Evolutionary conservation across 163 green algal genomes (phyloP).

Genomic region (Chlamydomonas reinhardtii): DNA sequence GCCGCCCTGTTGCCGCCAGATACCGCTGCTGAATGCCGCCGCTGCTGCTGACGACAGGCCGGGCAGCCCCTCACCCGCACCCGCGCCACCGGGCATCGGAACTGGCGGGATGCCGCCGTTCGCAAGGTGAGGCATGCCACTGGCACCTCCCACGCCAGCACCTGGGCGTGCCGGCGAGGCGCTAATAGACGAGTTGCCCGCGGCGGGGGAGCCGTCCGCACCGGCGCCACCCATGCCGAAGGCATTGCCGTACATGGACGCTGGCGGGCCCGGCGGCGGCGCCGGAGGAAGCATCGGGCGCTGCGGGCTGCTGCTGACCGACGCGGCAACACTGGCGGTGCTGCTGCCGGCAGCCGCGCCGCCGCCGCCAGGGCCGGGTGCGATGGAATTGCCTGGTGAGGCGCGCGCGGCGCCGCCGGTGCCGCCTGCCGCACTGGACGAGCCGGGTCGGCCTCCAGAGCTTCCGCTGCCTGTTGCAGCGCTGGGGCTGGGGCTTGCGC

Average conservation of each 20-base stretch:
- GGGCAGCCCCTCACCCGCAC: not conserved
- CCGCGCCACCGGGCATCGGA: not conserved
- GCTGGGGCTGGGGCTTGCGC: not conserved
- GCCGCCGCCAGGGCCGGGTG: not conserved
- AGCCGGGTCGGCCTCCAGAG: not conserved
- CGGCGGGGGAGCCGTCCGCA: not conserved
- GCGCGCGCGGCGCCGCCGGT: not conserved
- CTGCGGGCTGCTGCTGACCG: conserved; percentile 42
- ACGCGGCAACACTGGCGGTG: not conserved
- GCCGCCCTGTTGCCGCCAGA: conserved; percentile 24
- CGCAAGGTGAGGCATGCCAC: not conserved
- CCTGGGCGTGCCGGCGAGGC: not conserved
- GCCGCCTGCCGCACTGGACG: not conserved
- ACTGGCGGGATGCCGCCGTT: too few species aligned
- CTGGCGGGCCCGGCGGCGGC: not conserved
- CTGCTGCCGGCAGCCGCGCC: not conserved
- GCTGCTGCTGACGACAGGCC: not conserved
- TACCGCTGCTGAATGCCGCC: conserved; percentile 28
- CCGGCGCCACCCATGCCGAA: conserved; percentile 9
- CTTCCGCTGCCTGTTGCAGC: not conserved
- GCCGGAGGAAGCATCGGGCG: not conserved
- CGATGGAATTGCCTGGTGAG: not conserved
- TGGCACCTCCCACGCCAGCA: not conserved
- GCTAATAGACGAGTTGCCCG: not conserved
- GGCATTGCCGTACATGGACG: conserved; percentile 19